Evolutionary conservation across 208 protist species (phyloP).

Genomic region (Vickermania spadyakhi): DNA sequence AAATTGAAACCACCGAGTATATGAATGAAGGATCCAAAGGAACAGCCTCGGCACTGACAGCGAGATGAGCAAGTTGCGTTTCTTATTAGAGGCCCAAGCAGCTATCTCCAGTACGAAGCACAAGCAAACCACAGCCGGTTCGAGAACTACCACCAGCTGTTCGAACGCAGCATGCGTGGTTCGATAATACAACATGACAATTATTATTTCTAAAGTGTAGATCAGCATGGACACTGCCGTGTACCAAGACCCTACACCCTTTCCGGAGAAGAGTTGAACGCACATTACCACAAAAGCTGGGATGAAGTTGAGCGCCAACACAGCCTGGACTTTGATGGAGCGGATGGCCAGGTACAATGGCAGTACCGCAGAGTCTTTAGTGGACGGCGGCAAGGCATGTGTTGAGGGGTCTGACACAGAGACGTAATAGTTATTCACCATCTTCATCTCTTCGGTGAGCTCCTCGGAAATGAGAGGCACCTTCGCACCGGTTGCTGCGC

Average conservation of each 20-base stretch:
- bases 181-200: conserved; percentile 21
- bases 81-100: conserved; percentile 1
- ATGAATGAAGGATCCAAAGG: conserved; percentile 21
- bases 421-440: conserved; percentile 43
- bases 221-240: conserved; percentile 29
- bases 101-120: conserved; percentile 12
- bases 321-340: conserved; percentile 20
- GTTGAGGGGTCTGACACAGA: conserved; percentile 41
- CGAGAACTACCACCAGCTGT: conserved; percentile 1
- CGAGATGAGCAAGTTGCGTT: conserved; percentile 8
- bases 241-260: conserved; percentile 9
- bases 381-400: conserved; percentile 6
- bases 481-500: not conserved
- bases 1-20: conserved; percentile 24
- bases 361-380: not conserved
- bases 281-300: conserved; percentile 9
- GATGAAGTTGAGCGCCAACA: conserved; percentile 14
- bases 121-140: conserved; percentile 6
- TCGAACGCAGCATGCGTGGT: not conserved
- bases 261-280: conserved; percentile 12
- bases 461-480: conserved; percentile 14
- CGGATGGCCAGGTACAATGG: conserved; percentile 14
- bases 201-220: conserved; percentile 10
- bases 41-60: conserved; percentile 16
- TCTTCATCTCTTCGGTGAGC: conserved; percentile 19